Base-by-base conservation (phyloP, 331 rosid species). In the Dryas integrifolia region DNA sequence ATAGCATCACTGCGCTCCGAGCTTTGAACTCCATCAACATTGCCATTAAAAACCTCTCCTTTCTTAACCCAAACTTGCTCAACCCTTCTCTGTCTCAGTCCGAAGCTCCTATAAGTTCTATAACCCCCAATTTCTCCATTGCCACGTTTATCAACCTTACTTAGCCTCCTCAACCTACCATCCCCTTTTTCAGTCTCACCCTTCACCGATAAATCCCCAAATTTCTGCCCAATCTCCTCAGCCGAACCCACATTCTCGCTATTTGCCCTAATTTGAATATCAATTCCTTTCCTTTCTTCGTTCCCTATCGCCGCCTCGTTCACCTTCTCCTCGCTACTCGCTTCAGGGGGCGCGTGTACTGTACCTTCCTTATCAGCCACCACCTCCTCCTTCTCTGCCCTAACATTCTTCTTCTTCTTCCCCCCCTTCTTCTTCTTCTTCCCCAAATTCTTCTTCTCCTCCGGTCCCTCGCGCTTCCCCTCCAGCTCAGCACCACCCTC, bases 61-160 rank as follows among this genome's bases (percentile, higher is more conserved):
- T 89, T 92, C 78, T 66, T 86, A 26, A 88, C 85, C 97, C 97
- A 92, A 73, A 82, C 77, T 86, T 52, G 73, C 49, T 61, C 57
- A 24, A 38, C 38, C 5, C 65, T 62, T 21, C 47, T 71, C 72
- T 2, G 71, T 7, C 15, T 61, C 49, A 0, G 4, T 12, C 3
- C 14, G 18, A 15, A 4, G n/a, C 48, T 56, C 46, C 43, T 40
- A 39, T n/a, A n/a, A n/a, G n/a, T n/a, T n/a, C n/a, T n/a, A n/a
- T 3, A 0, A 51, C 14, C 24, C 69, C 77, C 3, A 57, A 39
- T 5, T 9, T 66, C 57, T 67, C 76, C 30, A 53, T 38, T 30
- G 70, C 73, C 57, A 11, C 9, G 51, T 64, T 51, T 1, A 35
- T 51, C 21, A 69, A 65, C 66, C 7, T 15, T 10, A 0, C 48